Evolutionary conservation across 2,329 filamentous ascomycete genomes (phyloP), one percentile per base, ranked within the genome.

Genomic region (Clarireedia sp.): DNA sequence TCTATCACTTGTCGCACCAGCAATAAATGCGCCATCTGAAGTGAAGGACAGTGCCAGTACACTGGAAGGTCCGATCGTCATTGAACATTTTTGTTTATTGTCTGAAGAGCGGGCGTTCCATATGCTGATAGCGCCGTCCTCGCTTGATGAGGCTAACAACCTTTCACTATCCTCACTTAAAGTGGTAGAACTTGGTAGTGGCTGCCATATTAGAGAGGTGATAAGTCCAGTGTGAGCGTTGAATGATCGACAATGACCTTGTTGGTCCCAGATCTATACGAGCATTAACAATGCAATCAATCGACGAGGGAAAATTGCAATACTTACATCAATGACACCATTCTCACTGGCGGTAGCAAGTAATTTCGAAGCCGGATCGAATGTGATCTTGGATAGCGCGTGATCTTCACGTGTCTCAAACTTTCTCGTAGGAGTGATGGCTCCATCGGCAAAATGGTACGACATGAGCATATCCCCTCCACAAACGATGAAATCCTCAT

Each of bases 1-100:
- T 55, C 74, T 75, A 36, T 78, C 76, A 19, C 75, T 75, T 0
- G 81, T 84, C 5, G 80, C 82, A 4, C 80, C 81, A 0, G 82
- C 82, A 51, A 86, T 77, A 60, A 83, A 83, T 19, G 76, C 76
- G 1, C 82, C 82, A 57, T 85, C 81, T 0, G 82, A 82, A 0
- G 81, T 83, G 58, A 85, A 85, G 1, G 82, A 75, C 2, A 85
- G 71, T 23, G 78, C 77, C 41, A 82, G 76, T 45, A 85, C 78
- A 7, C 79, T 75, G 10, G 26, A 40, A 1, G 74, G 68, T 17
- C 77, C 75, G 78, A 85, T 83, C 0, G 78, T 83, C 71, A 85
- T 77, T 54, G 79, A 81, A 59, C 76, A 80, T 58, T 78, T 80
- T 1, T 80, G 71, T 62, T 80, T 82, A 60, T 73, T 75, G 52